Base-by-base conservation (phyloP, 2,329 filamentous ascomycete genomes). In the Fusarium sp. region DNA sequence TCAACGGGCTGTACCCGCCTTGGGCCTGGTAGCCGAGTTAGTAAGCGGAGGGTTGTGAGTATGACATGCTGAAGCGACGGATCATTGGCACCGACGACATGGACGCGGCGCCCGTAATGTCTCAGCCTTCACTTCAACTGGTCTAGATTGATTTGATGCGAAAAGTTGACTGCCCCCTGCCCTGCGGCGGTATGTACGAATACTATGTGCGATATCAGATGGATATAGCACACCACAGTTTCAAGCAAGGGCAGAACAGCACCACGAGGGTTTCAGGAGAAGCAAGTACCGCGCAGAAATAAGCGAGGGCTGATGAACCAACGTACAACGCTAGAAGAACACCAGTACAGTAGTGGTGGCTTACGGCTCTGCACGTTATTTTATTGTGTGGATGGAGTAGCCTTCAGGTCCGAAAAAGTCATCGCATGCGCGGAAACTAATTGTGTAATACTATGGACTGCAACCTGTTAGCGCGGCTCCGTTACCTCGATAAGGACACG, bases 81-180 rank as follows among this genome's bases (percentile, higher is more conserved):
- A 32, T 67, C 47, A 54, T 57, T 49, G 60, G 65, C 64, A 72
- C 64, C 60, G 59, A 67, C 67, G 62, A 71, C 68, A 58, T 71
- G 71, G 71, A 73, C 56, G 41, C 57, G 71, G 71, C 62, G 67
- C 67, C 71, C 60, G 43, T 56, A 58, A 53, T 59, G 67, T 67
- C 61, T 73, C 71, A 68, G 56, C 37, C 45, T 30, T 40, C 33
- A 45, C 45, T 30, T 40, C 33, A 45, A 66, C 50, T 62, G 65
- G 65, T 50, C 43, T 56, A 33, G 56, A 63, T 43, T 37, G 33
- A 35, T 45, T 45, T 32, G 30, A 49, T 33, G 22, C 46, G 43
- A 25, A 40, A 32, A 9, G 20, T 32, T 48, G 59, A 14, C 41
- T 14, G 19, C 40, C 51, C 61, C 60, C 57, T 53, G 53, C 20